These are phyloP conservation scores for Brasilioporus rufonigricans DNA, from an alignment of 768 basidiomycete genomes.

Conservation along the genomic window DNA sequence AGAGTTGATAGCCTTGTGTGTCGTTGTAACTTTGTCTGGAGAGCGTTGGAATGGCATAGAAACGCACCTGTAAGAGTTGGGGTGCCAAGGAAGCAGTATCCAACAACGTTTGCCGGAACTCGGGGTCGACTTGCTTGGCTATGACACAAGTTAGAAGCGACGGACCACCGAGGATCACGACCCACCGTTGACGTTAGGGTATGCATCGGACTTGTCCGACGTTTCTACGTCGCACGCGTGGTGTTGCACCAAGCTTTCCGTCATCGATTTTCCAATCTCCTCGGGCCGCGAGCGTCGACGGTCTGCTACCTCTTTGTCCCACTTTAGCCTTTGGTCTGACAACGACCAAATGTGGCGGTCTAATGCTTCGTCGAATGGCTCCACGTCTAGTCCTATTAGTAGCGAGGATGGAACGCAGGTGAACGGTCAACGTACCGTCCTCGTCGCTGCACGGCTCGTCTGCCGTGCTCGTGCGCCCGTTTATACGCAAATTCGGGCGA, in stretches of 20 bases:
- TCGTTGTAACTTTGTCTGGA: background rate
- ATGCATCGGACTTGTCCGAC: slow-evolving; percentile 5
- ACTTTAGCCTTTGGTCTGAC: slow-evolving; percentile 69
- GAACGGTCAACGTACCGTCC: slow-evolving; percentile 40
- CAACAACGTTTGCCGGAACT: slow-evolving; percentile 26
- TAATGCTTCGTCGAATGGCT: slow-evolving; percentile 83
- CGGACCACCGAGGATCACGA: background rate
- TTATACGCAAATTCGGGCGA: slow-evolving; percentile 72
- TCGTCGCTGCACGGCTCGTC: slow-evolving; percentile 59
- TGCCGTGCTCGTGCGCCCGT: slow-evolving; percentile 60
- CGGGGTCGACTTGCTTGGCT: slow-evolving; percentile 22
- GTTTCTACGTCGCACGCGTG: slow-evolving; percentile 28
- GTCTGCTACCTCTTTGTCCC: slow-evolving; percentile 69
- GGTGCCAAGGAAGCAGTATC: slow-evolving; percentile 42
- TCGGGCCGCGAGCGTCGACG: slow-evolving; percentile 61
- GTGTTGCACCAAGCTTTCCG: slow-evolving; percentile 38
- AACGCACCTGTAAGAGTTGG: slow-evolving; percentile 51
- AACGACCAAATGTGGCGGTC: slow-evolving; percentile 82
- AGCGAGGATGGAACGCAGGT: background rate
- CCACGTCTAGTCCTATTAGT: slow-evolving; percentile 48
- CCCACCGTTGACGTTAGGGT: slow-evolving; percentile 12
- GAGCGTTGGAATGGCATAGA: background rate
- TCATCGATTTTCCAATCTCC: slow-evolving; percentile 45
- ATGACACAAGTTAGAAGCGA: slow-evolving; percentile 1
- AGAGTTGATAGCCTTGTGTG: slow-evolving; percentile 41